Evolutionary conservation across 495 filamentous ascomycete species (phyloP), one percentile per base, ranked within the genome.

Genomic region (Penicillium cinerascens): DNA sequence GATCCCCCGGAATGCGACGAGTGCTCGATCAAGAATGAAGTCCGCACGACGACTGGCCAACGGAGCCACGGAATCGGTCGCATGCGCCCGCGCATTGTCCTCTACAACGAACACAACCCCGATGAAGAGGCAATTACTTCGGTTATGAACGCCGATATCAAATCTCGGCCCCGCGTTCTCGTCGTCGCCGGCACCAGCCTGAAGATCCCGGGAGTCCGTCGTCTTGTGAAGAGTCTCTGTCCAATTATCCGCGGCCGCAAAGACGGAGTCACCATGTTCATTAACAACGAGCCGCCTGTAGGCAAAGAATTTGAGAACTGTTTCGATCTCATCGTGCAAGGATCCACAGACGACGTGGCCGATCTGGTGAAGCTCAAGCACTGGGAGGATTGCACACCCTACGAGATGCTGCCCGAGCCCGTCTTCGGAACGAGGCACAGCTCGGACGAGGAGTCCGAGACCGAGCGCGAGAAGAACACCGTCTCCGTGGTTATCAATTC

Each of bases 31-130:
- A 83, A 83, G 47, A 92, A 98, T 56, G 70, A 81, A 44, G 82
- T 89, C 23, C 87, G 93, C 49, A 83, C 83, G 0, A 81, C 81
- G n/a, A 86, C 86, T 4, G 92, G 92, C 33, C 91, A 95, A 66
- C 83, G 93, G 44, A 95, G 92, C 64, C 95, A 97, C 66, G 93
- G 93, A 1, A 87, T 98, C 49, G 93, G 93, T 23, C 82, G 88
- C 47, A 76, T 98, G 51, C 84, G 93, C 21, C 93, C 93, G 16
- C 84, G 93, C 20, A 96, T 98, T 69, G 92, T 97, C 2, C 77
- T 98, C 21, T 98, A 98, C 74, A 96, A 98, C 69, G 93, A 98
- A 68, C 86, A 89, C 66, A 95, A 96, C 63, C 92, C 93, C 1
- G 93, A 98, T 54, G 89, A 92, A 42, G 92, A 96, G 54, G 92